These are phyloP conservation scores for Penicillium dipodomyicola DNA, from an alignment of 495 filamentous ascomycete species.

Conservation along the genomic window DNA sequence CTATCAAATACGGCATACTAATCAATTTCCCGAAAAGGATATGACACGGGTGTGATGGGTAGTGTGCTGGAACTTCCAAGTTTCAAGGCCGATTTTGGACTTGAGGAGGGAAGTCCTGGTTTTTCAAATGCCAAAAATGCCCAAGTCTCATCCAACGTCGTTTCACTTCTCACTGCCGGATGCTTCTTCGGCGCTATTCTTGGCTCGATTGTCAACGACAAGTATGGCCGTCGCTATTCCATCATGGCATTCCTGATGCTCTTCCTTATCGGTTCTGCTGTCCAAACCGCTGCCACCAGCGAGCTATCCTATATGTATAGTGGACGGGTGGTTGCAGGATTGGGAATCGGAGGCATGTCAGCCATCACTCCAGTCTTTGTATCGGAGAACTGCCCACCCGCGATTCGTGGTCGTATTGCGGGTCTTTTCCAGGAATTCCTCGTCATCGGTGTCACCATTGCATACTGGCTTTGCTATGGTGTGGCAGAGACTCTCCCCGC, in stretches of 20 bases:
- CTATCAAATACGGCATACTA: background rate
- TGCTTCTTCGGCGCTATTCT: background rate
- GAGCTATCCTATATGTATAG: background rate
- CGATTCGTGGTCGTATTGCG: background rate
- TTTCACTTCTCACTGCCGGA: background rate
- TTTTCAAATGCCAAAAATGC: background rate
- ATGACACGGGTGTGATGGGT: background rate
- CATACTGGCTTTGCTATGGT: slow-evolving; percentile 19
- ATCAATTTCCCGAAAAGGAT: background rate
- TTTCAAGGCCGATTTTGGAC: background rate
- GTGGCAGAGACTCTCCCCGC: background rate
- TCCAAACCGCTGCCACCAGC: background rate
- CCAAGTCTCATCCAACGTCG: background rate
- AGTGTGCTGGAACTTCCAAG: background rate
- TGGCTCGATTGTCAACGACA: background rate
- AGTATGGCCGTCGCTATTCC: background rate
- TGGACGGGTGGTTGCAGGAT: background rate
- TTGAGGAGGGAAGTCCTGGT: background rate
- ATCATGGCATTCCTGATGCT: background rate
- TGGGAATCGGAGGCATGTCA: background rate
- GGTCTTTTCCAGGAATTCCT: slow-evolving; percentile 40
- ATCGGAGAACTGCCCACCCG: background rate
- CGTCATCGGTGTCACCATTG: slow-evolving; percentile 32
- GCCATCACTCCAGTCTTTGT: background rate
- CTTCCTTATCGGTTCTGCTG: background rate